Conservation (phyloP, 225 moss, liverwort and hornwort genomes). For the Polytrichum commune region DNA sequence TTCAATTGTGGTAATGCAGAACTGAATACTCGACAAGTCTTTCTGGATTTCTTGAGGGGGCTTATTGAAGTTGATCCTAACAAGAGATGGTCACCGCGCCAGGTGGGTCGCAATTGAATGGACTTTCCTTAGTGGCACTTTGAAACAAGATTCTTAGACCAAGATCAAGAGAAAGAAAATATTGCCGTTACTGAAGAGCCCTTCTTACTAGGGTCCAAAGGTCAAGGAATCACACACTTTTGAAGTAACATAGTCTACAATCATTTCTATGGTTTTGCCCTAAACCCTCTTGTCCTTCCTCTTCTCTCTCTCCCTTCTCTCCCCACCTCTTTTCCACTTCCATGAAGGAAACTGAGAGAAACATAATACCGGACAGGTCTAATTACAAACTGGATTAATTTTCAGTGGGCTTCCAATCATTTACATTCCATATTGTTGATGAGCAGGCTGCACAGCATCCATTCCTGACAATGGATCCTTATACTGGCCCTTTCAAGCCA, state of each 20-base stretch:
- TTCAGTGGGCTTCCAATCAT: no score
- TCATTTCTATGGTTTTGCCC: no score
- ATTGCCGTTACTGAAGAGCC: neutral
- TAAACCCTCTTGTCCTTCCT: no score
- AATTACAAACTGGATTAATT: no score
- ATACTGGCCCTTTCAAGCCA: conserved; percentile 58
- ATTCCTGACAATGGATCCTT: conserved; percentile 62
- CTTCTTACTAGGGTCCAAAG: no score
- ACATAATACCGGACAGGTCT: no score
- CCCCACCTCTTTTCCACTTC: no score
- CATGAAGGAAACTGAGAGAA: no score
- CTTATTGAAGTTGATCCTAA: conserved; percentile 75
- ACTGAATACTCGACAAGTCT: conserved; percentile 45
- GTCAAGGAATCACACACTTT: no score
- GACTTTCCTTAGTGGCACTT: neutral
- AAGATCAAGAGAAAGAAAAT: neutral
- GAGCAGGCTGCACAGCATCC: conserved; percentile 81
- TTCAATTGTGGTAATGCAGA: conserved; percentile 32
- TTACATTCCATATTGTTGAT: no score
- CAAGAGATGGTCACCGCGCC: conserved; percentile 83
- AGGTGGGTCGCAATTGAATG: conserved; percentile 32
- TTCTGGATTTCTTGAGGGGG: conserved; percentile 78
- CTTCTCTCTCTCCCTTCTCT: no score
- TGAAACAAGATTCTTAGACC: neutral
- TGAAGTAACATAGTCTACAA: no score